These are phyloP conservation scores for Malus domestica DNA, from an alignment of 306 rosid genomes.

Conservation along the genomic window DNA sequence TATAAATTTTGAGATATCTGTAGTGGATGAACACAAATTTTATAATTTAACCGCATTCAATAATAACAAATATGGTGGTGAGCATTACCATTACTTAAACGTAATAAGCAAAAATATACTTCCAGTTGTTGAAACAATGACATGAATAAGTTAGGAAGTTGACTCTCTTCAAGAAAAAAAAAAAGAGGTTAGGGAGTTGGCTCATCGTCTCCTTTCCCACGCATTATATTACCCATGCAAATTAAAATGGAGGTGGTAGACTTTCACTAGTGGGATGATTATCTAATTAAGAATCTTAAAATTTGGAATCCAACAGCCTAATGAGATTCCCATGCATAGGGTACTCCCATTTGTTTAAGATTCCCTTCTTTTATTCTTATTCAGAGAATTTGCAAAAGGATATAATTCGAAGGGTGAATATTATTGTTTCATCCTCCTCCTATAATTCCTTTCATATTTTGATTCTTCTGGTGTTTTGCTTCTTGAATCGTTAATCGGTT, in stretches of 20 bases:
- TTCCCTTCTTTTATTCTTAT: neutral
- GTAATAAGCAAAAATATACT: too few relatives aligned
- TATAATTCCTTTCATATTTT: too few relatives aligned
- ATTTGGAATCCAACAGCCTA: conserved; percentile 3
- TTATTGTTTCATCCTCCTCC: neutral
- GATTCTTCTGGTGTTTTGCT: neutral
- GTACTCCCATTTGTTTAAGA: conserved; percentile 23
- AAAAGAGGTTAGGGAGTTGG: neutral
- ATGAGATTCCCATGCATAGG: neutral
- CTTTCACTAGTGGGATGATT: conserved; percentile 1
- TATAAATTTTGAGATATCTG: too few relatives aligned
- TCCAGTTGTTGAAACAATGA: too few relatives aligned
- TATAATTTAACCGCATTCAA: too few relatives aligned
- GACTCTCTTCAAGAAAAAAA: too few relatives aligned
- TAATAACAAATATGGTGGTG: too few relatives aligned
- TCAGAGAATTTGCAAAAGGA: neutral
- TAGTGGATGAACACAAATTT: too few relatives aligned
- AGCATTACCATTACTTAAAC: too few relatives aligned
- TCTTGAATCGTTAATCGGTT: neutral
- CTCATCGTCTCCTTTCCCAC: neutral
- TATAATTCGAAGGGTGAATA: neutral
- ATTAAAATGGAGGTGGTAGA: conserved; percentile 10
- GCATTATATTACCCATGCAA: neutral
- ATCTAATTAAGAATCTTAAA: neutral
- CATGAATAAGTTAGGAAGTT: too few relatives aligned